These are phyloP conservation scores for Gillenia trifoliata DNA, from an alignment of 306 rosid species.

Conservation along the genomic window DNA sequence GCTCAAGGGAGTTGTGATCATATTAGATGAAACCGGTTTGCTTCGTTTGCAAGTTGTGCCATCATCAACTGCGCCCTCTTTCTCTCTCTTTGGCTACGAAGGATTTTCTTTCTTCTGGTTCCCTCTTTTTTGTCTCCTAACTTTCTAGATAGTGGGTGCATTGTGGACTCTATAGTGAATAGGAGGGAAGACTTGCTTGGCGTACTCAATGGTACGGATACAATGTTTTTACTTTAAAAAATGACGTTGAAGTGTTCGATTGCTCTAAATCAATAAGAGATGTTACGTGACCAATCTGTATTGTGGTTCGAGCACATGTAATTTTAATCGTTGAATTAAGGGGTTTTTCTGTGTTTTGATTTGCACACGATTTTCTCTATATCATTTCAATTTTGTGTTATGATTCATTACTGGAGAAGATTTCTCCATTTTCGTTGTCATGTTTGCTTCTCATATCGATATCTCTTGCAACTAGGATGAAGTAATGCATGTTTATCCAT, in stretches of 20 bases:
- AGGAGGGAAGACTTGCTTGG: constrained; percentile 1
- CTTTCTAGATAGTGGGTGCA: background rate
- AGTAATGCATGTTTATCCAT: background rate
- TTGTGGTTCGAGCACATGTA: too few relatives aligned
- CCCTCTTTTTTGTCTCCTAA: background rate
- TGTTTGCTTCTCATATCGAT: too few relatives aligned
- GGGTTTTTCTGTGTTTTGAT: background rate
- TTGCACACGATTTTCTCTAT: background rate
- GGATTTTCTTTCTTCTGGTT: background rate
- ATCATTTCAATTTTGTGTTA: background rate
- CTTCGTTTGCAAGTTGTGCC: constrained; percentile 51
- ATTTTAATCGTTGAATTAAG: background rate
- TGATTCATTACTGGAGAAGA: too few relatives aligned
- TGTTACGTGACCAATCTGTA: too few relatives aligned
- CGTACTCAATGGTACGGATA: background rate
- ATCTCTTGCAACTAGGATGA: too few relatives aligned
- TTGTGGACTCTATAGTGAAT: background rate
- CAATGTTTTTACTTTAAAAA: background rate
- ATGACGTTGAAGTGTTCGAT: background rate
- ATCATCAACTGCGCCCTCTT: constrained; percentile 4
- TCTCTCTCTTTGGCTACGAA: background rate
- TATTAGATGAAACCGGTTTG: constrained; percentile 31
- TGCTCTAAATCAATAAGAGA: too few relatives aligned
- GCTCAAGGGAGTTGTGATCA: constrained; percentile 17
- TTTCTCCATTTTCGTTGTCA: too few relatives aligned